Percentiles rank a stretch among this genome's conserved stretches.
Conservation (phyloP, 208 protist species). For the Hexamita inflata region DNA sequence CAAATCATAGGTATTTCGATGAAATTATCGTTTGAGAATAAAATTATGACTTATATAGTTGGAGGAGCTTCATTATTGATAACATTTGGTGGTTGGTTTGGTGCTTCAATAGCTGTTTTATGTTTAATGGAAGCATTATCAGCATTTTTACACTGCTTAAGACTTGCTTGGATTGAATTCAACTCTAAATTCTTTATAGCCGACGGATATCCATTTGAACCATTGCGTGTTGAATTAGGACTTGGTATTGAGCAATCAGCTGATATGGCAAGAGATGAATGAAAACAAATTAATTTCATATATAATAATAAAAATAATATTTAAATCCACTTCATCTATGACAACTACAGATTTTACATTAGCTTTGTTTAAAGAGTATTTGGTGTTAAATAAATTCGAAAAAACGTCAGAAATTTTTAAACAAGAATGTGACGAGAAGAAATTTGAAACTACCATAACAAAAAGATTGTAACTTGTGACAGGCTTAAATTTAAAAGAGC, state of each 20-base stretch:
- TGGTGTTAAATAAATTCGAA: background rate
- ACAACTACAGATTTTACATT: background rate
- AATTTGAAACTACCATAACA: background rate
- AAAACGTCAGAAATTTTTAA: too few species aligned
- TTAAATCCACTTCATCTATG: too few species aligned
- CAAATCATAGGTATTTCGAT: constrained; percentile 26
- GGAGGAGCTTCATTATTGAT: constrained; percentile 57
- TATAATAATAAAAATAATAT: too few species aligned
- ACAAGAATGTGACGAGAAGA: background rate
- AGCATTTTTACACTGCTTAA: constrained; percentile 92
- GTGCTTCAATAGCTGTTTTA: constrained; percentile 79
- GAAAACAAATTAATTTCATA: too few species aligned
- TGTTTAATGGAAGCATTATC: constrained; percentile 91
- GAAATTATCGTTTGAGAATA: too few species aligned
- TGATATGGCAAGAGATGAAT: too few species aligned
- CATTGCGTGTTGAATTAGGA: too few species aligned
- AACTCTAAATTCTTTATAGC: constrained; percentile 39
- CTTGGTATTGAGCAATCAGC: too few species aligned
- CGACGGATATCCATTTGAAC: constrained; percentile 27
- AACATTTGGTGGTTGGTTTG: constrained; percentile 73
- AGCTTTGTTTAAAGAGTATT: background rate
- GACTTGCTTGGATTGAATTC: constrained; percentile 64
- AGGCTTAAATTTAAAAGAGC: background rate
- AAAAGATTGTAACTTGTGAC: background rate
- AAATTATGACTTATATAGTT: background rate